Conservation (phyloP, 331 rosid genomes). For the Spiraea crenata region DNA sequence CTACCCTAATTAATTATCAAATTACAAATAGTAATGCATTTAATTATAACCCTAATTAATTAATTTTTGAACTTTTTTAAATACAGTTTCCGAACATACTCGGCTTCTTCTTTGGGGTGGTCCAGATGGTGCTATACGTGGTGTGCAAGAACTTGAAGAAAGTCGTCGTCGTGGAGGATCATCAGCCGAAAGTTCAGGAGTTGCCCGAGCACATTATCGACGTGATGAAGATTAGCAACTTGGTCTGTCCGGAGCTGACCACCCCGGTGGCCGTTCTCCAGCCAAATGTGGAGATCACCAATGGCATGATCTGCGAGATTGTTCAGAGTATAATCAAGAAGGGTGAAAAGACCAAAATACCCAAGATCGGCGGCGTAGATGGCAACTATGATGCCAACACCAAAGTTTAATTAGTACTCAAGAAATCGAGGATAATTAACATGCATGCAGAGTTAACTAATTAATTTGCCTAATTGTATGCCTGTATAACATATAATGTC, state of each 20-base stretch:
- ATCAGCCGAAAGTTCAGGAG: constrained; percentile 62
- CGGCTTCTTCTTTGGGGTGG: constrained; percentile 75
- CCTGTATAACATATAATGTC: no score
- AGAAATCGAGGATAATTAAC: no score
- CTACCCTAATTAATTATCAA: background rate
- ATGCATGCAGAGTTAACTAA: no score
- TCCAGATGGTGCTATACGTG: constrained; percentile 71
- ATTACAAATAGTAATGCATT: no score
- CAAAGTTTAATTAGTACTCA: background rate
- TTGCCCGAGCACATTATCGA: constrained; percentile 60
- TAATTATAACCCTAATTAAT: background rate
- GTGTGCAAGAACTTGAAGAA: constrained; percentile 65
- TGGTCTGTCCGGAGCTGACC: constrained; percentile 38
- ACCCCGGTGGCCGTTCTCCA: constrained; percentile 27
- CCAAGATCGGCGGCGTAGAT: constrained; percentile 16
- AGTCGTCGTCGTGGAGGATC: constrained; percentile 1
- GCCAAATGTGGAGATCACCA: constrained; percentile 13
- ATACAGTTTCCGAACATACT: constrained; percentile 64
- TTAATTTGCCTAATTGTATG: no score
- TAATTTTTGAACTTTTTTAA: constrained; percentile 9
- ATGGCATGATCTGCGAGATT: constrained; percentile 1
- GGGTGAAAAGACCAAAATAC: constrained; percentile 27
- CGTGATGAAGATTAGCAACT: constrained; percentile 47
- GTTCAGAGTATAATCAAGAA: constrained; percentile 11
- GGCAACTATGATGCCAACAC: constrained; percentile 10